phyloP scores from a whole-genome alignment of 2,329 filamentous ascomycete species.

The Albifimbria verrucaria region DNA sequence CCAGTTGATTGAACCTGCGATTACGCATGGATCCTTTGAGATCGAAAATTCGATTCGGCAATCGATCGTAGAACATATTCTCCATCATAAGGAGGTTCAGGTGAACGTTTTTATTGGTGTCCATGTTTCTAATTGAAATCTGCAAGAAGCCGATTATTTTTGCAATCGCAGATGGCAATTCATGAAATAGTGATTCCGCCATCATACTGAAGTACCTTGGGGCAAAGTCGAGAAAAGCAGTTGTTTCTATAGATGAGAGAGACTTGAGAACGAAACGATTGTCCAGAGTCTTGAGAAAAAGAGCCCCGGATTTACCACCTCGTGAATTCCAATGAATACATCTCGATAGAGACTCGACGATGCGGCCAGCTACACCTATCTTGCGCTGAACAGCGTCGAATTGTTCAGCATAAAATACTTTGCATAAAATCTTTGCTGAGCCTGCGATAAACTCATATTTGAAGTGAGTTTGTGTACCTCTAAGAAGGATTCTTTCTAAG shows the following conservation, averaged over 20 bases:
- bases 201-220: constrained; percentile 98
- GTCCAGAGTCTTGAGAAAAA: constrained; percentile 95
- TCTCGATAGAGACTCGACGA: constrained; percentile 89
- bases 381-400: constrained; percentile 93
- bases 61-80: constrained; percentile 94
- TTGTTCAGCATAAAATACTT: constrained; percentile 97
- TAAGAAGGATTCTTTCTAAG: constrained; percentile 80
- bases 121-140: constrained; percentile 91
- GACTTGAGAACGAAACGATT: constrained; percentile 92
- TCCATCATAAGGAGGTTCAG: constrained; percentile 95
- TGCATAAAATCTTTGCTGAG: constrained; percentile 92
- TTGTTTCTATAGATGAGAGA: constrained; percentile 84
- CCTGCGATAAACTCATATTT: constrained; percentile 96
- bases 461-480: constrained; percentile 84
- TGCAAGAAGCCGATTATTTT: constrained; percentile 99
- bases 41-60: constrained; percentile 86
- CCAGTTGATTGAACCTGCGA: constrained; percentile 92
- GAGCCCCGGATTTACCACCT: constrained; percentile 94
- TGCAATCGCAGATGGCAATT: constrained; percentile 91
- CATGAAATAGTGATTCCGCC: constrained; percentile 92
- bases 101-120: constrained; percentile 88
- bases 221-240: constrained; percentile 91
- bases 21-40: constrained; percentile 98
- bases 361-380: constrained; percentile 90
- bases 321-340: constrained; percentile 98